These are phyloP conservation scores for Lactifluus volemus DNA, from an alignment of 768 basidiomycete genomes.

Conservation along the genomic window DNA sequence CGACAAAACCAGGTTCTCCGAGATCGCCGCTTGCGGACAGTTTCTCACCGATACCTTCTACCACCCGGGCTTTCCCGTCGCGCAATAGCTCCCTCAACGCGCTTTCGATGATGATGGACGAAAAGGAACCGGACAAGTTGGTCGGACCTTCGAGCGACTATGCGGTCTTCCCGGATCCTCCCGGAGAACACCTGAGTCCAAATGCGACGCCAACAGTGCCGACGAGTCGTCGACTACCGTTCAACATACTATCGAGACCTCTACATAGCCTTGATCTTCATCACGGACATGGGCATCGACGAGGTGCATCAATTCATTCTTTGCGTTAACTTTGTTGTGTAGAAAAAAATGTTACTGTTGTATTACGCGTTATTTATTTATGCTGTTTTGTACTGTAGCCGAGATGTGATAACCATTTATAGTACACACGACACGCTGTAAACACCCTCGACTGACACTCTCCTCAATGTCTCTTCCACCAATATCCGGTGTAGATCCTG, in stretches of 20 bases:
- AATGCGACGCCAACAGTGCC: constrained; percentile 14
- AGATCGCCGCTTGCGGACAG: constrained; percentile 26
- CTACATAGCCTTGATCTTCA: constrained; percentile 28
- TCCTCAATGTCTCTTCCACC: constrained; percentile 51
- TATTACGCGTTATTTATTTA: not conserved
- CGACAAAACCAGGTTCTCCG: constrained; percentile 34
- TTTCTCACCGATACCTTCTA: constrained; percentile 27
- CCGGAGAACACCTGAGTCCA: constrained; percentile 31
- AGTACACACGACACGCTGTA: too few relatives aligned
- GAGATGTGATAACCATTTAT: too few relatives aligned
- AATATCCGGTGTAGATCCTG: constrained; percentile 46
- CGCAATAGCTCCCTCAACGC: constrained; percentile 37
- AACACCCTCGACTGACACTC: not conserved
- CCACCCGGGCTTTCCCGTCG: constrained; percentile 48
- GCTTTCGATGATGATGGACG: constrained; percentile 29
- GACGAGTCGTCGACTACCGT: constrained; percentile 36
- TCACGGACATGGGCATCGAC: constrained; percentile 30
- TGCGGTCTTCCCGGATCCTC: constrained; percentile 65
- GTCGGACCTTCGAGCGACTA: constrained; percentile 64
- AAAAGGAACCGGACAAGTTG: constrained; percentile 43
- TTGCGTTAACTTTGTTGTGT: constrained; percentile 19
- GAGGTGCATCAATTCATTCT: constrained; percentile 34
- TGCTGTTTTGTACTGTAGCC: not conserved
- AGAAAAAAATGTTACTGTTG: not conserved
- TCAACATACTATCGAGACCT: constrained; percentile 58